These are phyloP conservation scores for Mycena vitilis DNA, from an alignment of 768 basidiomycete genomes.

Conservation along the genomic window DNA sequence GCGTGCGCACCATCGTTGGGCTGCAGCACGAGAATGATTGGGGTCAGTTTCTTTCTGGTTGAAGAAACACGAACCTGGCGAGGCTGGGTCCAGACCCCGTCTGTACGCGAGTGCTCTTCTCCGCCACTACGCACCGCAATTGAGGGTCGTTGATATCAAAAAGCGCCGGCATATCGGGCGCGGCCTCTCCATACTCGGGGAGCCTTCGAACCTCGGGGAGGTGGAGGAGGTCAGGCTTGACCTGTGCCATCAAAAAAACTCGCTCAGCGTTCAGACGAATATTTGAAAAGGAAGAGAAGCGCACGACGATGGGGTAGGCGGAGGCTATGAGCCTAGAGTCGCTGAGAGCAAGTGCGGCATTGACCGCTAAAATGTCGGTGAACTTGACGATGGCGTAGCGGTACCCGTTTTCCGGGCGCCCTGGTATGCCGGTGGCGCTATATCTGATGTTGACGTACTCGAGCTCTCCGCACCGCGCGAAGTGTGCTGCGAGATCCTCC, in stretches of 20 bases:
- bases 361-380: background rate
- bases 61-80: too few species aligned
- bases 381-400: slow-evolving; percentile 13
- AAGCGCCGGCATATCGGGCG: background rate
- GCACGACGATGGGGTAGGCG: background rate
- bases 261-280: background rate
- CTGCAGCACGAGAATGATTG: too few species aligned
- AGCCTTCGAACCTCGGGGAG: background rate
- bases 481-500: background rate
- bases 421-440: background rate
- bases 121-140: too few species aligned
- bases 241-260: background rate
- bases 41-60: too few species aligned
- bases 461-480: background rate
- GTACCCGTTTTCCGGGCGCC: background rate
- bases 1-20: background rate
- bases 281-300: background rate
- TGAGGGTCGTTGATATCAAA: too few species aligned
- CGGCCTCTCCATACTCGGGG: background rate
- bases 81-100: too few species aligned
- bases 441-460: background rate
- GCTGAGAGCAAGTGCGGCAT: background rate
- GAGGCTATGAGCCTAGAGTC: background rate
- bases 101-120: too few species aligned
- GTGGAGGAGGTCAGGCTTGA: background rate